A percentile compares a stretch with the other conserved stretches of the same genome.
phyloP scores from a whole-genome alignment of 2,329 filamentous ascomycete genomes.

The Penicillium sclerotigenum region DNA sequence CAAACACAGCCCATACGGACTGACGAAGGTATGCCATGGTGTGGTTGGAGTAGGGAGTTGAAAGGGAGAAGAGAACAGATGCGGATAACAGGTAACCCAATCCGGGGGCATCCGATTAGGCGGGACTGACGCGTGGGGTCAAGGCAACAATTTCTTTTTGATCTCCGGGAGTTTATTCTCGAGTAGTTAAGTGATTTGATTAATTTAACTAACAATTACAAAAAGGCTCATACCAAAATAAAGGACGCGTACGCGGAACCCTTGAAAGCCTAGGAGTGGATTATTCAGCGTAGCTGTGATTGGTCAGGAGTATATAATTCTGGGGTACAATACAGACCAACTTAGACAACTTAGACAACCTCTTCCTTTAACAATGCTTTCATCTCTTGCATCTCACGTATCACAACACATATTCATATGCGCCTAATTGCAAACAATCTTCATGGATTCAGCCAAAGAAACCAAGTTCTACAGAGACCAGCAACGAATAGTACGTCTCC shows the following conservation, averaged over 20 bases:
- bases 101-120: slow-evolving; percentile 25
- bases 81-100: slow-evolving; percentile 13
- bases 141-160: background rate
- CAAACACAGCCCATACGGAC: slow-evolving; percentile 25
- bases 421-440: background rate
- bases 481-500: slow-evolving; percentile 19
- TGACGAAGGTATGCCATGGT: slow-evolving; percentile 19
- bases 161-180: background rate
- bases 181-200: background rate
- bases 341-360: too few relatives aligned
- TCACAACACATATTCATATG: background rate
- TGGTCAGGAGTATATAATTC: slow-evolving; percentile 5
- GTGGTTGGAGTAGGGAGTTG: background rate
- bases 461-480: background rate
- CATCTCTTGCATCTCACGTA: background rate
- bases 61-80: slow-evolving; percentile 11
- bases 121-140: background rate
- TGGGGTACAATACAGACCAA: background rate
- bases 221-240: background rate
- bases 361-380: background rate
- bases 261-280: background rate
- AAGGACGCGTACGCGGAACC: background rate
- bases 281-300: slow-evolving; percentile 22
- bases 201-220: background rate
- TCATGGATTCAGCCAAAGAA: background rate